These are phyloP conservation scores for Diaporthe vexans DNA, from an alignment of 2,329 filamentous ascomycete genomes.

Conservation along the genomic window DNA sequence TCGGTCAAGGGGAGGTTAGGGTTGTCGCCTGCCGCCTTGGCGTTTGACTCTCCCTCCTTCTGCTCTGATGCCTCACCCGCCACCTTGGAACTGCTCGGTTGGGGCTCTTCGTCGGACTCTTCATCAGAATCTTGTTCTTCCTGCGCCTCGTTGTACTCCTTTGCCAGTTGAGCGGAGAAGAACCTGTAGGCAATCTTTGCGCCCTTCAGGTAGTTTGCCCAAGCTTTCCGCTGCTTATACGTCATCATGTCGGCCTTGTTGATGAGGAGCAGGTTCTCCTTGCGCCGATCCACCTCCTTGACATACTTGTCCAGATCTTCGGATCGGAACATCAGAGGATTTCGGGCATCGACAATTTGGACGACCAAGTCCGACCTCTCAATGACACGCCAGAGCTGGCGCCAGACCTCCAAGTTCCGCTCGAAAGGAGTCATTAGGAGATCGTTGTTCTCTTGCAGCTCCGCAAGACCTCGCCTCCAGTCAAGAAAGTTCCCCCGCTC, in stretches of 20 bases:
- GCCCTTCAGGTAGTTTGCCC: constrained; percentile 88
- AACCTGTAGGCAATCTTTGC: constrained; percentile 92
- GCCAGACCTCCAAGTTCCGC: constrained; percentile 96
- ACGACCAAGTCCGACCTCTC: constrained; percentile 96
- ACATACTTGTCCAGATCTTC: constrained; percentile 96
- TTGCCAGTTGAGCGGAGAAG: constrained; percentile 94
- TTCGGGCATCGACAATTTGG: constrained; percentile 97
- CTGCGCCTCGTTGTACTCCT: constrained; percentile 86
- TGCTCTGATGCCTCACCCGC: constrained; percentile 38
- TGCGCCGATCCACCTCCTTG: constrained; percentile 88
- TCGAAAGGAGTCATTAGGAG: constrained; percentile 98
- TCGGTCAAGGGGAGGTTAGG: constrained; percentile 51
- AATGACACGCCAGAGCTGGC: constrained; percentile 97
- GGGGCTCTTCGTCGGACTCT: constrained; percentile 56
- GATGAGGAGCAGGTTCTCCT: constrained; percentile 92
- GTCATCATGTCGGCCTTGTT: constrained; percentile 99
- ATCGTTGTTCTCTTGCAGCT: constrained; percentile 94
- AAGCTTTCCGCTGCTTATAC: constrained; percentile 80
- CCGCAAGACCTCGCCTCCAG: constrained; percentile 91
- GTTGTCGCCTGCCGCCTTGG: constrained; percentile 47
- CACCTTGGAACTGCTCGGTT: constrained; percentile 49
- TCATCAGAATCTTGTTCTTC: constrained; percentile 64
- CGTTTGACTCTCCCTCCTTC: constrained; percentile 47
- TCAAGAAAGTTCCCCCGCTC: constrained; percentile 87
- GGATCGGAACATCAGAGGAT: constrained; percentile 92